A percentile compares a stretch with the other conserved stretches of the same genome.
Conservation (phyloP, 2,329 filamentous ascomycete species). For the Calonectria ilicicola region DNA sequence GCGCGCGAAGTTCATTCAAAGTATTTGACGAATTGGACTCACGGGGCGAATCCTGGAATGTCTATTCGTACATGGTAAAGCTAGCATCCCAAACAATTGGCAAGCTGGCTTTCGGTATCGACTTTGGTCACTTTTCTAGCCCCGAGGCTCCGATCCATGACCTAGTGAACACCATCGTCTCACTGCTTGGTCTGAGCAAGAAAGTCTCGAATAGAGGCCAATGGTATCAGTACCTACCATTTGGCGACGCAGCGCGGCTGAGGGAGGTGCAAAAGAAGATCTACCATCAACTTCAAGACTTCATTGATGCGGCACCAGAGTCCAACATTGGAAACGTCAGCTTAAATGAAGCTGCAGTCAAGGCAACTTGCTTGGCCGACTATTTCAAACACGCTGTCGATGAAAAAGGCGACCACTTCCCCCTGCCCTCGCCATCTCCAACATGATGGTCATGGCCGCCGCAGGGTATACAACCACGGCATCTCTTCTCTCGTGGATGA, state of each 20-base stretch:
- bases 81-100: not conserved
- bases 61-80: not conserved
- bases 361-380: not conserved
- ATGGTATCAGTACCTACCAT: not conserved
- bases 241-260: not conserved
- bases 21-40: not conserved
- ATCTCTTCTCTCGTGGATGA: not conserved
- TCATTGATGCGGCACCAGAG: not conserved
- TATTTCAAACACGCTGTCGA: not conserved
- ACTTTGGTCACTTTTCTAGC: not conserved
- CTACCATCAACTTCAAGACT: not conserved
- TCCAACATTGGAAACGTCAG: not conserved
- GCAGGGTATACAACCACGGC: not conserved
- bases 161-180: not conserved
- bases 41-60: not conserved
- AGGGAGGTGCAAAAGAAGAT: not conserved
- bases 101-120: not conserved
- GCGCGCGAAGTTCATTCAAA: not conserved
- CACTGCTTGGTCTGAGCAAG: not conserved
- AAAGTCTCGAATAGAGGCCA: not conserved
- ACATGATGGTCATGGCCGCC: not conserved
- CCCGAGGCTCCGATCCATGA: not conserved
- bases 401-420: not conserved
- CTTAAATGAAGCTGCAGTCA: not conserved
- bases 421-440: not conserved